Evolutionary conservation across 768 basidiomycete species (phyloP), one percentile per base, ranked within the genome.

Genomic region (Albatrellus ellisii): DNA sequence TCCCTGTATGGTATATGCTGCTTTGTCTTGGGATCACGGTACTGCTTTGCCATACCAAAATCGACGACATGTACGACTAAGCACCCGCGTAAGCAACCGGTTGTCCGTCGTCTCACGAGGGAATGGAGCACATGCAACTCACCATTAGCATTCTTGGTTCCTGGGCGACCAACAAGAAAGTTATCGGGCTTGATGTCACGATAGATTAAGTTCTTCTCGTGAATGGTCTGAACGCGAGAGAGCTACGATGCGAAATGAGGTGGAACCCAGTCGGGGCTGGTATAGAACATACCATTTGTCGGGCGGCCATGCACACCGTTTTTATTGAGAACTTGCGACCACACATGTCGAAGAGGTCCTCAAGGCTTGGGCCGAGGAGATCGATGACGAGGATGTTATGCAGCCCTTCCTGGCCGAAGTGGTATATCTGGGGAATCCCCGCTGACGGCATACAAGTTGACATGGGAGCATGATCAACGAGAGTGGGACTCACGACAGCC

Each of bases 141-240:
- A 89, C 85, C 64, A 50, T 92, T 94, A 12, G 88, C 72, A 35
- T 72, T 77, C 65, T 97, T 97, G 17, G 90, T 95, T 27, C 79
- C 80, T 7, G 94, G 81, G 17, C 94, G 80, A 27, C 95, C 95
- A 57, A 98, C 83, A 51, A 99, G 74, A 61, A 99, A 99, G 64
- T 99, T 99, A 67, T 98, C 95, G 8, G 95, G 95, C 62, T 99
- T 99, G 68, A 99, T 98, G 60, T 99, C 95, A 42, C 95, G 85
- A 61, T 99, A 98, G 54, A 99, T 98, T 55, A 99, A 77, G 63
- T 95, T 97, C 73, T 97, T 98, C 64, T 97, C 94, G 62, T 99
- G 95, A 40, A 99, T 97, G 14, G 86, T 94, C 62, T 98, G 94
- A 15, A 95, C 91, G 54, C 95, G 79, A 38, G 87, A 77, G 45